Conservation (phyloP, 164 flowering plant species). For the Stephania japonica region DNA sequence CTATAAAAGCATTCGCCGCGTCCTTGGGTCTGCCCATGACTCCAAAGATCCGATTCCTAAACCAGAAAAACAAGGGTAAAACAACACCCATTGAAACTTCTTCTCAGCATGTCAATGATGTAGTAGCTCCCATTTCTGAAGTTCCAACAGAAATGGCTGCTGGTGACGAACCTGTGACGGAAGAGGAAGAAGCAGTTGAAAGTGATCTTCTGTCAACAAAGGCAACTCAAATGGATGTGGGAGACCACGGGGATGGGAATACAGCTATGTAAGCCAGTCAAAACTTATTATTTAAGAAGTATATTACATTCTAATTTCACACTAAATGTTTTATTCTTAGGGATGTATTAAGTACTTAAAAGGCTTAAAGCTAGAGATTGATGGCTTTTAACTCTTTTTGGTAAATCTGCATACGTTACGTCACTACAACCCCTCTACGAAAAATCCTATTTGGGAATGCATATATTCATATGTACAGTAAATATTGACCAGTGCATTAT, state of each 20-base stretch:
- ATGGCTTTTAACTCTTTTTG: no score
- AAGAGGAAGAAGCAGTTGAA: slow-evolving; percentile 24
- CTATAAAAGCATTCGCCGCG: slow-evolving; percentile 72
- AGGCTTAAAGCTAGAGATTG: no score
- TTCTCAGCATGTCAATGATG: slow-evolving; percentile 21
- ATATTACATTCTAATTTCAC: not conserved
- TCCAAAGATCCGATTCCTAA: slow-evolving; percentile 68
- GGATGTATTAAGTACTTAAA: no score
- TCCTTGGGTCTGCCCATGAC: slow-evolving; percentile 85
- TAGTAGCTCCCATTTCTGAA: slow-evolving; percentile 16
- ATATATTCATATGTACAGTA: not conserved
- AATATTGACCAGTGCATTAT: not conserved
- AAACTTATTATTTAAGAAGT: not conserved
- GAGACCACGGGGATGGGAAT: slow-evolving; percentile 19
- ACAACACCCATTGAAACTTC: slow-evolving; percentile 22
- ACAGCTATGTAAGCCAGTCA: slow-evolving; percentile 28
- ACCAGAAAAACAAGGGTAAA: slow-evolving; percentile 35
- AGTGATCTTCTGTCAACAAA: slow-evolving; percentile 30
- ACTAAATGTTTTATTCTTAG: no score
- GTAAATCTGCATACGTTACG: no score
- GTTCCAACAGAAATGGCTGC: slow-evolving; percentile 12
- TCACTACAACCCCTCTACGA: no score
- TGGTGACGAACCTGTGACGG: slow-evolving; percentile 17
- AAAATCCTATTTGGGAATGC: no score
- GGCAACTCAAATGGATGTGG: slow-evolving; percentile 20